Evolutionary conservation across 257 asterid genomes (phyloP).

Genomic region (Asclepias syriaca): DNA sequence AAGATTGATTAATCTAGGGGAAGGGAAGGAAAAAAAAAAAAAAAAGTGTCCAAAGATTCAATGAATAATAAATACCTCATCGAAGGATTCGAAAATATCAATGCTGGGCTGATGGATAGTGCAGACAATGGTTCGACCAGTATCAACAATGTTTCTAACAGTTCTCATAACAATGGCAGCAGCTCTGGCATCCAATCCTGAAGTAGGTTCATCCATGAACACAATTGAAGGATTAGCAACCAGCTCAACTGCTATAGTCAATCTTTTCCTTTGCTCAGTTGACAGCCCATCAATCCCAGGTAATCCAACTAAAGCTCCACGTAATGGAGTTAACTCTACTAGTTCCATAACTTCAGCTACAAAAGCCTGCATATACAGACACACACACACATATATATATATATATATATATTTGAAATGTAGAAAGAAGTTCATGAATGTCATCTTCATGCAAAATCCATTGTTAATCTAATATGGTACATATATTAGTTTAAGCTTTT

Average conservation of each 20-base stretch:
- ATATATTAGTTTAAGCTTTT: no score
- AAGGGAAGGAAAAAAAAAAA: no score
- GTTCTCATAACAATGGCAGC: constrained; percentile 98
- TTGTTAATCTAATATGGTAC: no score
- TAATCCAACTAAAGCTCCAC: constrained; percentile 81
- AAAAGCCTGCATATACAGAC: constrained; percentile 45
- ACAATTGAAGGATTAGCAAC: constrained; percentile 89
- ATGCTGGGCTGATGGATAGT: constrained; percentile 96
- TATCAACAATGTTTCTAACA: constrained; percentile 82
- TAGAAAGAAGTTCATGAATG: no score
- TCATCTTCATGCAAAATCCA: no score
- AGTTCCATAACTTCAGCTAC: constrained; percentile 93
- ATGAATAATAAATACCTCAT: constrained; percentile 51
- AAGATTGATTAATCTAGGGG: no score
- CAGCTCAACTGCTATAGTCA: constrained; percentile 90
- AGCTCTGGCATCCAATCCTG: constrained; percentile 91
- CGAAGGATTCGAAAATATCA: constrained; percentile 91
- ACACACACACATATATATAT: no score
- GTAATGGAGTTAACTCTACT: constrained; percentile 77
- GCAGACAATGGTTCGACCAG: constrained; percentile 95
- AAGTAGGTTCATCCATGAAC: constrained; percentile 95
- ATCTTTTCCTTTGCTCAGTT: constrained; percentile 88
- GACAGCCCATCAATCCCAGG: constrained; percentile 93
- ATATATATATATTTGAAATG: no score
- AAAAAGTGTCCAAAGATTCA: neutral